Evolutionary conservation across 2,329 filamentous ascomycete species (phyloP), one percentile per base, ranked within the genome.

Genomic region (Aspergillus eucalypticola): DNA sequence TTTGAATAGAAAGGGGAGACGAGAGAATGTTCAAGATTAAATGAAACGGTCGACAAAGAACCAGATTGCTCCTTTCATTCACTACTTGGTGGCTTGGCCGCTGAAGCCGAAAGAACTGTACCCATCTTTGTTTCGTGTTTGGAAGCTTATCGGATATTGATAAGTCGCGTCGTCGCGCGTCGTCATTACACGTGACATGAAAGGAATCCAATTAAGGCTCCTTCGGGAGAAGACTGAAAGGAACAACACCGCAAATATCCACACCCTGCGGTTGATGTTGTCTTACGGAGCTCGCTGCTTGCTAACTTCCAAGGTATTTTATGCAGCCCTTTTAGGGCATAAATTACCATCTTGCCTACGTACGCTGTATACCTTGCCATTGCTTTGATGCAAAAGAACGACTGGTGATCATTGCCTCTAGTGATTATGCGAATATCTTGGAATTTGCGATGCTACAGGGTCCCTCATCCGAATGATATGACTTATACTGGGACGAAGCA

Each of bases 111-210:
- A 51, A 50, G 21, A 10, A 51, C 15, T 29, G 23, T 46, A 8
- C 48, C 8, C 23, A 32, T 50, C 48, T 57, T 57, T 51, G 55
- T 57, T 51, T 27, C 56, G 49, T 58, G 32, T 57, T 29, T 17
- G 27, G n/a, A 27, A n/a, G 38, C 25, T 51, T 52, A 42, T 44
- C 48, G 32, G 38, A 15, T 8, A 56, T 58, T 23, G 49, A 44
- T 58, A 56, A 55, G 50, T 52, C 64, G 60, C 64, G 62, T 53
- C 29, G 53, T 58, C 56, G 61, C 64, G 60, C 55, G 64, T 60
- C 60, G 21, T 38, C 10, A 15, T 21, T 41, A 50, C 46, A 50
- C 46, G 46, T 50, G 46, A 50, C 25, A 29, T 11, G 8, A 32
- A 21, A 11, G 41, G 11, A 23, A 23, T 29, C 39, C 39, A 19